Conservation (phyloP, 305 asterid species). For the Galium porrigens region DNA sequence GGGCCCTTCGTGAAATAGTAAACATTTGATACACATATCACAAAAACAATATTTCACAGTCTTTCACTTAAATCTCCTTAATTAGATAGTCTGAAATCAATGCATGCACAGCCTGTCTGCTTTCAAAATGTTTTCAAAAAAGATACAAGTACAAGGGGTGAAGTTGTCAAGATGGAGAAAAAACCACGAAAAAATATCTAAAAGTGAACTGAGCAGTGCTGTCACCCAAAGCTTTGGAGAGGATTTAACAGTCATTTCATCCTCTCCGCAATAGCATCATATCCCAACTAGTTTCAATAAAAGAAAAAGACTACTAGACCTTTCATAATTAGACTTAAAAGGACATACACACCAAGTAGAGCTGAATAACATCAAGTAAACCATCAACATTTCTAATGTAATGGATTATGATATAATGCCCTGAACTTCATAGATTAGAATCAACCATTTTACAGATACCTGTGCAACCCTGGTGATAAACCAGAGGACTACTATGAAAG, state of each 20-base stretch:
- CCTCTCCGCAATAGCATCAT: no score
- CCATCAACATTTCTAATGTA: background rate
- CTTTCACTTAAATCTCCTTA: background rate
- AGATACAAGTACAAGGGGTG: background rate
- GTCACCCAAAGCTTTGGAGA: background rate
- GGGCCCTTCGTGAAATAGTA: background rate
- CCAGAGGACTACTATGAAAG: background rate
- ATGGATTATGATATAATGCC: no score
- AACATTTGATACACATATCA: background rate
- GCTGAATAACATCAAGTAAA: background rate
- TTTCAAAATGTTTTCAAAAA: background rate
- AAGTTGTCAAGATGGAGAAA: background rate
- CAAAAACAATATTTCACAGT: background rate
- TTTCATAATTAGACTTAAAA: background rate
- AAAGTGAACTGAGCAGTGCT: background rate
- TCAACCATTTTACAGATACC: no score
- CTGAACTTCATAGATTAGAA: no score
- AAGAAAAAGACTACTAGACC: background rate
- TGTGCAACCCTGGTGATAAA: no score
- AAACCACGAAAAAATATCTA: background rate
- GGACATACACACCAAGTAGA: background rate
- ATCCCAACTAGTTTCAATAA: background rate
- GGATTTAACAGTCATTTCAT: background rate
- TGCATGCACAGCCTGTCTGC: background rate
- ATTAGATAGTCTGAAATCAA: background rate